Percentiles rank a stretch among this genome's conserved stretches.
These are phyloP conservation scores for Pulveroboletus frians DNA, from an alignment of 768 basidiomycete species.

Conservation along the genomic window DNA sequence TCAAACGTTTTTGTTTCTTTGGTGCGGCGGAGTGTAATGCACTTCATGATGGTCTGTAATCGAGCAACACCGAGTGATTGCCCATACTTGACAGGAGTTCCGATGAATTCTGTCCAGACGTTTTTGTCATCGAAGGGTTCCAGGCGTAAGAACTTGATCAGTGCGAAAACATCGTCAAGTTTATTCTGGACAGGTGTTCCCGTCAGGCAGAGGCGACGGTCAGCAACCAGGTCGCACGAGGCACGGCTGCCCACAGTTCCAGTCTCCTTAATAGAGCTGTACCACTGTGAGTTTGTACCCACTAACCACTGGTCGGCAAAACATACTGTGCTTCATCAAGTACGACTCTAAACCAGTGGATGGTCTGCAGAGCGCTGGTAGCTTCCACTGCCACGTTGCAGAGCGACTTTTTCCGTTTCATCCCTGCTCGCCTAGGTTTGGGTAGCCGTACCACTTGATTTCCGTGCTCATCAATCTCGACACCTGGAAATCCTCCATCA, in stretches of 20 bases:
- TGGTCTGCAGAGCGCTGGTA: constrained; percentile 82
- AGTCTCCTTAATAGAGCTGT: constrained; percentile 94
- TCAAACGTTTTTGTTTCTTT: constrained; percentile 82
- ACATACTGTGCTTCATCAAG: constrained; percentile 94
- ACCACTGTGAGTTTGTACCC: neutral
- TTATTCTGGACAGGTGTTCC: constrained; percentile 99
- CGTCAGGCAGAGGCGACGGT: constrained; percentile 90
- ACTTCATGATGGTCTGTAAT: constrained; percentile 96
- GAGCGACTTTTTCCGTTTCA: constrained; percentile 58
- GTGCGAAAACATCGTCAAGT: constrained; percentile 94
- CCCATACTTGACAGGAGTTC: constrained; percentile 87
- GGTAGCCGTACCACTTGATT: constrained; percentile 53
- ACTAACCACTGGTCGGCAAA: neutral
- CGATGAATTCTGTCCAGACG: constrained; percentile 89
- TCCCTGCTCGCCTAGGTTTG: constrained; percentile 63
- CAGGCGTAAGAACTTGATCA: constrained; percentile 92
- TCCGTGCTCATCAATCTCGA: constrained; percentile 66
- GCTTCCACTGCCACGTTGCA: constrained; percentile 40
- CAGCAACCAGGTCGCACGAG: constrained; percentile 90
- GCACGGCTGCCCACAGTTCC: constrained; percentile 92
- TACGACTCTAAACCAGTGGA: constrained; percentile 95
- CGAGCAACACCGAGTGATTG: constrained; percentile 85
- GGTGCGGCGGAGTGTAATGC: constrained; percentile 92
- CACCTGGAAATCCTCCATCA: constrained; percentile 55
- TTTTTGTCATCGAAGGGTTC: constrained; percentile 91